These are phyloP conservation scores for Melampsora allii-populina DNA, from an alignment of 1,284 basidiomycete genomes.

Conservation along the genomic window DNA sequence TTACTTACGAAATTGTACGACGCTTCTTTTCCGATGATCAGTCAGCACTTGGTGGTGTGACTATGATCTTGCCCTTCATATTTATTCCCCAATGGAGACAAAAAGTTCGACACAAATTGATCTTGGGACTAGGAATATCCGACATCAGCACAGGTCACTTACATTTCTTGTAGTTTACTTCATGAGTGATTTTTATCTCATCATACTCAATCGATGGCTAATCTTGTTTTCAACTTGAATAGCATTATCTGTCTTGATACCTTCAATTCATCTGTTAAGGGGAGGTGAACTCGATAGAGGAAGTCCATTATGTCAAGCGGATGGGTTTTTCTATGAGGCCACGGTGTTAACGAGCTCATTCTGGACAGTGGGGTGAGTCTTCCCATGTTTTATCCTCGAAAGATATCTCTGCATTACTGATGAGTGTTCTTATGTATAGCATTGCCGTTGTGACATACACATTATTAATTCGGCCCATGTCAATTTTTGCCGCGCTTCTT, in stretches of 20 bases:
- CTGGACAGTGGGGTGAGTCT: not conserved
- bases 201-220: not conserved
- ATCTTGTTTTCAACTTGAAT: not conserved
- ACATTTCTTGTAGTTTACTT: not conserved
- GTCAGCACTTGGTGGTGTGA: not conserved
- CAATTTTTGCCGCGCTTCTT: not conserved
- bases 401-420: not conserved
- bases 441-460: not conserved
- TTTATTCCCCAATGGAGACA: not conserved
- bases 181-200: too few species aligned
- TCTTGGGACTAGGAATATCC: slow-evolving; percentile 2
- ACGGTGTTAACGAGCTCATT: not conserved
- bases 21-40: not conserved
- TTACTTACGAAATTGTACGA: not conserved
- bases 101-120: not conserved
- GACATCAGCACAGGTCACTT: not conserved
- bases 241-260: not conserved
- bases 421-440: not conserved
- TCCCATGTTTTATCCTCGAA: not conserved
- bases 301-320: not conserved
- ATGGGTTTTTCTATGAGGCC: slow-evolving; percentile 8
- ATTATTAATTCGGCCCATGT: not conserved
- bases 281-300: not conserved
- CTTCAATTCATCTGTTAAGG: not conserved
- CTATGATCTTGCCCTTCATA: slow-evolving; percentile 1